These are phyloP conservation scores for Mycena galericulata DNA, from an alignment of 768 basidiomycete genomes.

Conservation along the genomic window DNA sequence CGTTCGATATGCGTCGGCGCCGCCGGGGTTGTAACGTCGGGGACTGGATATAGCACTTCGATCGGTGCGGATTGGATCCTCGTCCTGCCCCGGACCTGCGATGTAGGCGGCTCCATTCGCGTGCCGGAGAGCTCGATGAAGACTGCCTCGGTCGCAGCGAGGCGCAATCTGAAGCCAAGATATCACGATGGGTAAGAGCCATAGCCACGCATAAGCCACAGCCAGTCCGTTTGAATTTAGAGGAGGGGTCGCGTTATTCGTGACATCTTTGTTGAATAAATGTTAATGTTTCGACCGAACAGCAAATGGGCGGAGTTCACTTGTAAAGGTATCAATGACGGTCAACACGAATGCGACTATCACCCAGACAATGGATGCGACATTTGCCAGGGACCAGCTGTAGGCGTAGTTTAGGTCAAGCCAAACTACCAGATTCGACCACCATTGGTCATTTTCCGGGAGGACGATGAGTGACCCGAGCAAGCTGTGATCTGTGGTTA, in stretches of 20 bases:
- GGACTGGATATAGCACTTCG: conserved; percentile 33
- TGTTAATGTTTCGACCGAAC: background rate
- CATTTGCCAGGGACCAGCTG: conserved; percentile 43
- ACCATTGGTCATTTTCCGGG: conserved; percentile 26
- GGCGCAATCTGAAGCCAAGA: conserved; percentile 57
- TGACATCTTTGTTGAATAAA: conserved; percentile 19
- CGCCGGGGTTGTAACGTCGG: conserved; percentile 4
- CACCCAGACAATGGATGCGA: conserved; percentile 23
- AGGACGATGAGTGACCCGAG: conserved; percentile 28
- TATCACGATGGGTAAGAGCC: conserved; percentile 19
- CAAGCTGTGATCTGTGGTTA: background rate
- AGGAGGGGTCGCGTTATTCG: background rate
- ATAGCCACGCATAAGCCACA: conserved; percentile 44
- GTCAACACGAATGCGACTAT: conserved; percentile 21
- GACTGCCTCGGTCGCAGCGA: conserved; percentile 49
- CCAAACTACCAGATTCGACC: conserved; percentile 17
- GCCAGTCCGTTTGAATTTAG: conserved; percentile 51
- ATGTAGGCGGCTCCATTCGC: conserved; percentile 45
- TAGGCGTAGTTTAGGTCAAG: conserved; percentile 38
- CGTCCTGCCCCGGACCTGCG: conserved; percentile 8
- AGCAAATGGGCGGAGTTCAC: background rate
- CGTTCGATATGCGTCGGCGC: conserved; percentile 36
- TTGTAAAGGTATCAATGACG: conserved; percentile 22
- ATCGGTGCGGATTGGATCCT: background rate
- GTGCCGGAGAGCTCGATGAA: conserved; percentile 41